These are phyloP conservation scores for Hansenula anomala DNA, from an alignment of 1,139 yeast species.

Conservation along the genomic window DNA sequence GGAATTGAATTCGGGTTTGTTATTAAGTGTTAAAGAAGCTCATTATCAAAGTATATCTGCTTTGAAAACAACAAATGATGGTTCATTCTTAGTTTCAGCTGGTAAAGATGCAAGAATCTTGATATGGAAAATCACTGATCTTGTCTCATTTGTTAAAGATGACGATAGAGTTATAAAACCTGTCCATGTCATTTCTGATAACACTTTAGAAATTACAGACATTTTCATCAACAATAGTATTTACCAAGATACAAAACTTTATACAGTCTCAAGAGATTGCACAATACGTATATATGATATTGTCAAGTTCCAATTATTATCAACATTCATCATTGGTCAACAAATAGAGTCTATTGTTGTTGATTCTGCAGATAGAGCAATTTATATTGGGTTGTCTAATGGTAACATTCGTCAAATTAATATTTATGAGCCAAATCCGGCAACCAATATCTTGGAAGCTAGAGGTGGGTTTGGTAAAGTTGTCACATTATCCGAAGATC, in stretches of 20 bases:
- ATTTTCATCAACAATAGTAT: conserved; percentile 47
- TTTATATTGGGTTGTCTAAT: conserved; percentile 64
- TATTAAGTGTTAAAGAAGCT: conserved; percentile 69
- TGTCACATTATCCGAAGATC: conserved; percentile 46
- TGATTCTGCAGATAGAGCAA: conserved; percentile 80
- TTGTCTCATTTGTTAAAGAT: conserved; percentile 36
- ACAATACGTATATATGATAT: conserved; percentile 68
- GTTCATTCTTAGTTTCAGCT: conserved; percentile 66
- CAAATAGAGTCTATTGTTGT: conserved; percentile 55
- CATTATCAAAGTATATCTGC: conserved; percentile 77
- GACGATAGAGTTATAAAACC: conserved; percentile 37
- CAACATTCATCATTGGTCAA: conserved; percentile 65
- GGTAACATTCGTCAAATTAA: conserved; percentile 61
- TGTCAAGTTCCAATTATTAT: conserved; percentile 34
- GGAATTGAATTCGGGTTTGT: conserved; percentile 78
- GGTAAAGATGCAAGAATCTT: conserved; percentile 78
- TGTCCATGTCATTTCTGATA: conserved; percentile 56
- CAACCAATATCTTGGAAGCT: conserved; percentile 42
- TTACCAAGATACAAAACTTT: conserved; percentile 57
- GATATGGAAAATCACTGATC: conserved; percentile 67
- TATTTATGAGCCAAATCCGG: conserved; percentile 44
- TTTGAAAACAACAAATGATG: conserved; percentile 58
- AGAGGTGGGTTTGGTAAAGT: conserved; percentile 54
- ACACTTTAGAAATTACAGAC: conserved; percentile 71
- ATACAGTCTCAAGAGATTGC: conserved; percentile 69